Conservation (phyloP, 2,329 filamentous ascomycete genomes). For the Aspergillus ibericus region DNA sequence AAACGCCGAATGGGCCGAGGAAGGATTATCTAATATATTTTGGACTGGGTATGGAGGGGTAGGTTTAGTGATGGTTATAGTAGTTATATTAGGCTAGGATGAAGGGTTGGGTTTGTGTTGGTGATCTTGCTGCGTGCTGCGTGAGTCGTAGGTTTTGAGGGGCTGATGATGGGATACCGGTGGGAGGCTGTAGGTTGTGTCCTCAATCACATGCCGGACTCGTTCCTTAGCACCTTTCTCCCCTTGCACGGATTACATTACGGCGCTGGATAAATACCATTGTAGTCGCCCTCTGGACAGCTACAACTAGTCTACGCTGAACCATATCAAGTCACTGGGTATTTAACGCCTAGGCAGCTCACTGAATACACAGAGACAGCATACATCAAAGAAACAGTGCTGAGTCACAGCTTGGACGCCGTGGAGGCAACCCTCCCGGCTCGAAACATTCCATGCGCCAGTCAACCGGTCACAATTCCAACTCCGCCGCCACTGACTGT, state of each 20-base stretch:
- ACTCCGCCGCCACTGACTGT: constrained; percentile 4
- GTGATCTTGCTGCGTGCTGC: no score
- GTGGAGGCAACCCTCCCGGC: constrained; percentile 13
- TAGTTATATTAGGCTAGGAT: no score
- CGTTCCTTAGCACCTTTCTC: background rate
- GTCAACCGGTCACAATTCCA: constrained; percentile 12
- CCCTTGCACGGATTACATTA: background rate
- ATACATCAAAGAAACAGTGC: constrained; percentile 25
- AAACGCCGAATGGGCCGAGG: background rate
- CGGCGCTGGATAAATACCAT: background rate
- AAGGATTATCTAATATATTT: no score
- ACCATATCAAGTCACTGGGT: constrained; percentile 30
- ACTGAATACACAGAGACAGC: constrained; percentile 25
- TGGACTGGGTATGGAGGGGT: no score
- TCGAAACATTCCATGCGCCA: constrained; percentile 17
- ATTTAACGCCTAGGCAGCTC: constrained; percentile 34
- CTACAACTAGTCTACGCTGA: background rate
- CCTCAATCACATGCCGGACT: background rate
- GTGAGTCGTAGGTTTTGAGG: no score
- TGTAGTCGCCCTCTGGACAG: no score
- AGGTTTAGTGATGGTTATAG: background rate
- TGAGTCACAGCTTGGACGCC: constrained; percentile 43
- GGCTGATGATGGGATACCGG: no score
- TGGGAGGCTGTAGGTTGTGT: no score
- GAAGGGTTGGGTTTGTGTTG: no score